A percentile compares a stretch with the other conserved stretches of the same genome.
These are phyloP conservation scores for Arthrobotrys musiformis DNA, from an alignment of 2,329 filamentous ascomycete species.

Conservation along the genomic window DNA sequence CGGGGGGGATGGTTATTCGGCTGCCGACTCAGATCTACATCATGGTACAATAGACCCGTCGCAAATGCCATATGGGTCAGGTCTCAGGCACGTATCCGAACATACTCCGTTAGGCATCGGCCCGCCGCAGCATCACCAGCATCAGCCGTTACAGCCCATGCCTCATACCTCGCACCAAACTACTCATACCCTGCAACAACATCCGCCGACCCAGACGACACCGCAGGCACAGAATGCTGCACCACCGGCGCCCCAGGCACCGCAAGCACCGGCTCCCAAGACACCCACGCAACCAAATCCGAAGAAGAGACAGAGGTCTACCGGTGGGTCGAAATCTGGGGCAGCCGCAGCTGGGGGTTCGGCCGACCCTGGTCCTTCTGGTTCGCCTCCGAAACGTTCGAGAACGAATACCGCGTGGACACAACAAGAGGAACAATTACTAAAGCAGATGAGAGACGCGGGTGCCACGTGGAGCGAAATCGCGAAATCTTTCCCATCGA, in stretches of 20 bases:
- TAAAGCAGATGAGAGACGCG: conserved; percentile 93
- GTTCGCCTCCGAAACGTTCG: conserved; percentile 77
- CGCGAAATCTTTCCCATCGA: conserved; percentile 92
- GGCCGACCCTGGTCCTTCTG: conserved; percentile 52
- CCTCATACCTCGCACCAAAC: conserved; percentile 50
- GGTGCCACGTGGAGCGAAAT: conserved; percentile 98
- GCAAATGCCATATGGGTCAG: conserved; percentile 48
- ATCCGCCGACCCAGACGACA: conserved; percentile 26
- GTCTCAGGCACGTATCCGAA: conserved; percentile 52
- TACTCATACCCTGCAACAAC: conserved; percentile 45
- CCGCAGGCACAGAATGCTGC: conserved; percentile 42
- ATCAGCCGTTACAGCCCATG: conserved; percentile 55
- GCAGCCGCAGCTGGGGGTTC: conserved; percentile 38
- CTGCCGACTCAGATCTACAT: conserved; percentile 48
- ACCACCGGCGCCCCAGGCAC: conserved; percentile 47
- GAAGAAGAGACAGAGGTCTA: conserved; percentile 50
- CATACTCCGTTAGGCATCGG: conserved; percentile 49
- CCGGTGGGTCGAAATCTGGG: conserved; percentile 42
- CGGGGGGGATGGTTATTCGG: conserved; percentile 35
- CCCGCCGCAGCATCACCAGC: conserved; percentile 54
- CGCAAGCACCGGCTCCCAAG: conserved; percentile 50
- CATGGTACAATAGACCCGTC: conserved; percentile 55
- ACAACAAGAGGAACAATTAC: conserved; percentile 86
- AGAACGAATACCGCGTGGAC: conserved; percentile 99
- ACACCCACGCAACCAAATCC: conserved; percentile 50